Evolutionary conservation across 257 asterid species (phyloP), one percentile per base, ranked within the genome.

Genomic region (Misopates orontium): DNA sequence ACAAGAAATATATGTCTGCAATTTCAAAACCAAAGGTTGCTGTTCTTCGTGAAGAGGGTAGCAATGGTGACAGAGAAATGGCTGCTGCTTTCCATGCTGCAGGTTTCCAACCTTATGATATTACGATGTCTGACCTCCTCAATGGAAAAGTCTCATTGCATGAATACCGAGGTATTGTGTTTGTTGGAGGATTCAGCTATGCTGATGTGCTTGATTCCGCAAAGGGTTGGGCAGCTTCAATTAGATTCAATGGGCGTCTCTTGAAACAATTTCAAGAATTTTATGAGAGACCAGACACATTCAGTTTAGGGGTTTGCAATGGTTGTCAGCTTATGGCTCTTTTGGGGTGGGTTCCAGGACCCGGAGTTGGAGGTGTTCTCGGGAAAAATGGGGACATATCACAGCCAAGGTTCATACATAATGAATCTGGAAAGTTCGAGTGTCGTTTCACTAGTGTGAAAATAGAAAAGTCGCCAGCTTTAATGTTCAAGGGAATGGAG

Each of bases 311-410:
- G n/a, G 92, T 89, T 71, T 89, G 96, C 82, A 91, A 91, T 47
- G 98, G 95, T 52, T 91, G 98, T 72, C 98, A 87, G 83, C 95
- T 92, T 25, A 92, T 92, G 98, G 98, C 98, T 51, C 88, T 92
- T 21, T 66, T 89, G 48, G 97, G 98, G 67, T 92, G 97, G 98
- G 88, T 91, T 31, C 97, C 97, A 1, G 95, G 97, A 23, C 96
- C 95, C 4, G 17, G 74, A 68, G 77, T 85, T 8, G 98, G 96
- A 64, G 96, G 94, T 5, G 91, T 83, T 55, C 73, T 81, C 18
- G 89, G 95, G 36, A 66, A 50, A 6, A 73, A 73, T 2, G 95
- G 90, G 17, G 96, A 91, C 68, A 80, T 87, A 50, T 85, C 93
- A 8, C 96, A 92, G 75, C 98, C 97, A 42, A 82, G 98, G 73